A percentile compares a stretch with the other conserved stretches of the same genome.
These are phyloP conservation scores for Trichoderma parareesei DNA, from an alignment of 495 filamentous ascomycete species.

Conservation along the genomic window DNA sequence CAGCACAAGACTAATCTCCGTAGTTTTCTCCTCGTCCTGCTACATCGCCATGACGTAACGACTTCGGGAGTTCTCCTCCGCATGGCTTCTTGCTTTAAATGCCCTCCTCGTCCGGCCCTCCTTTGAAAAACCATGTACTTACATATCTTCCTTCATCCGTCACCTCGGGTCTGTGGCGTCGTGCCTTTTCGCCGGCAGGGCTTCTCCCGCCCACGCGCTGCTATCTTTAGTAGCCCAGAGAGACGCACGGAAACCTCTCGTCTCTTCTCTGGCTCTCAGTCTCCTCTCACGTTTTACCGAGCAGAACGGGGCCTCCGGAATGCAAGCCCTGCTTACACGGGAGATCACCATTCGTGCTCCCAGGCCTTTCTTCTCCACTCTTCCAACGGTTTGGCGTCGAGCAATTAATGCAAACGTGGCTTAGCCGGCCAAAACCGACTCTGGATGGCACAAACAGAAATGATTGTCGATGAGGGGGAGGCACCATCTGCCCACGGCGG, in stretches of 20 bases:
- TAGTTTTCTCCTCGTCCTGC: background rate
- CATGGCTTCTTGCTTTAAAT: background rate
- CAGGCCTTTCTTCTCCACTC: background rate
- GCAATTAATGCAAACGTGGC: background rate
- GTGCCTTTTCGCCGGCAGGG: too few species aligned
- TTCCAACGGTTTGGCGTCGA: background rate
- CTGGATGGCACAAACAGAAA: background rate
- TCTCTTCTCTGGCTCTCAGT: background rate
- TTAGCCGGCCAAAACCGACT: background rate
- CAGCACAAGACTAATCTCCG: background rate
- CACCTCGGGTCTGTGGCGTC: too few species aligned
- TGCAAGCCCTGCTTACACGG: conserved; percentile 2
- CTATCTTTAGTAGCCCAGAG: too few species aligned
- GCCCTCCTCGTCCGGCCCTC: too few species aligned
- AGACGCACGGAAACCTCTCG: too few species aligned
- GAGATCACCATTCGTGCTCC: conserved; percentile 8
- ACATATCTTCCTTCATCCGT: too few species aligned
- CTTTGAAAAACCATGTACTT: too few species aligned
- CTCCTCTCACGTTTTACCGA: background rate
- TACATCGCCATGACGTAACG: background rate
- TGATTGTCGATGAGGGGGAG: too few species aligned
- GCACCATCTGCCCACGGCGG: too few species aligned
- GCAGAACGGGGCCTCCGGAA: background rate
- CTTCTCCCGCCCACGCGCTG: too few species aligned
- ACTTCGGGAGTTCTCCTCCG: background rate